These are phyloP conservation scores for Hondaea fermentalgiana DNA, from an alignment of 108 stramenopile species.

Conservation along the genomic window DNA sequence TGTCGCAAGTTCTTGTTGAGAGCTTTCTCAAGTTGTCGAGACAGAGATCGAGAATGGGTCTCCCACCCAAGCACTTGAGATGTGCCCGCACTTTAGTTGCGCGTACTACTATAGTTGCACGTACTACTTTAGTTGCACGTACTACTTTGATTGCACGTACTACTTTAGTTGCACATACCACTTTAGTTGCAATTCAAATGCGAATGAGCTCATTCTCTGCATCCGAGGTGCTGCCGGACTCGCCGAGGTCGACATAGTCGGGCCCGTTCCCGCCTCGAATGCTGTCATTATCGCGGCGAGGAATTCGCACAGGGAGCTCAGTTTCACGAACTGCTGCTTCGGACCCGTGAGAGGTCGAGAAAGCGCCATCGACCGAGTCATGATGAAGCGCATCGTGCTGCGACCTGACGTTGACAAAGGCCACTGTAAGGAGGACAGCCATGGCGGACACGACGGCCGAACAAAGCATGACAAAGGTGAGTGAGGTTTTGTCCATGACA, in stretches of 20 bases:
- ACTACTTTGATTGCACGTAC: no score
- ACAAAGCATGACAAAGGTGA: conserved; percentile 2
- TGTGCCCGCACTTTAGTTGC: no score
- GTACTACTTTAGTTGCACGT: no score
- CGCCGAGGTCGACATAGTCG: not conserved
- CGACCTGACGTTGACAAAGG: not conserved
- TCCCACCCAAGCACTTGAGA: no score
- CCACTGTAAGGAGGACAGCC: not conserved
- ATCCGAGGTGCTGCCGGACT: not conserved
- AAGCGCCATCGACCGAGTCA: no score
- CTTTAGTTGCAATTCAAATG: not conserved
- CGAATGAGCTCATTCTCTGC: not conserved
- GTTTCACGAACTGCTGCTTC: not conserved
- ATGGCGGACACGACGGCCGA: not conserved
- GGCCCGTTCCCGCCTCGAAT: not conserved
- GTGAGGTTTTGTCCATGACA: not conserved
- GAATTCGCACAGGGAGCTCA: not conserved
- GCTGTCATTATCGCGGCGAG: not conserved
- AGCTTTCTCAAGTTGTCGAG: no score
- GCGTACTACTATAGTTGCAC: no score
- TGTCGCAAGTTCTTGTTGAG: no score
- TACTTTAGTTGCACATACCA: no score
- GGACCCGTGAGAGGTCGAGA: no score
- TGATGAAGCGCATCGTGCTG: no score
- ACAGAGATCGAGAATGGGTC: no score